These are phyloP conservation scores for Naganishia randhawae DNA, from an alignment of 768 basidiomycete genomes.

Conservation along the genomic window DNA sequence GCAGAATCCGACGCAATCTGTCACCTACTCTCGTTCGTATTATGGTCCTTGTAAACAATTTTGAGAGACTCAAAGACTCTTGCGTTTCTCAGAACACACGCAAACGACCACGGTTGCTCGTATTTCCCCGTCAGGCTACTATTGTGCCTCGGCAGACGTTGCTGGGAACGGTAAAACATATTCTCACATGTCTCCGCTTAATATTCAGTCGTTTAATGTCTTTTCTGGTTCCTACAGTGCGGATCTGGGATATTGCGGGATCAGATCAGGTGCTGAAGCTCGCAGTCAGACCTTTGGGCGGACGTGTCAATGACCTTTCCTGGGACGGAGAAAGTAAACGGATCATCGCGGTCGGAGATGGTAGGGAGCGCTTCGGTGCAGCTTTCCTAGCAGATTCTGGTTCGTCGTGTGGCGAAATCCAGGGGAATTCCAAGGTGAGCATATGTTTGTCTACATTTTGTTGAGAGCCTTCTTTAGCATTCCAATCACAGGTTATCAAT, in stretches of 20 bases:
- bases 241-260: conserved; percentile 89
- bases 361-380: conserved; percentile 64
- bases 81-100: conserved; percentile 61
- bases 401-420: conserved; percentile 68
- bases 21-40: conserved; percentile 58
- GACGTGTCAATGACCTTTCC: conserved; percentile 76
- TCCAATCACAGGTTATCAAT: conserved; percentile 64
- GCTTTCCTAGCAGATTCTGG: conserved; percentile 26
- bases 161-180: conserved; percentile 66
- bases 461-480: neutral
- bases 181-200: conserved; percentile 2
- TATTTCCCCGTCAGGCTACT: conserved; percentile 88
- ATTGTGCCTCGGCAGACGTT: conserved; percentile 85
- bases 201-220: neutral
- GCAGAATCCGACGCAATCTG: conserved; percentile 65
- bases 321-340: conserved; percentile 97
- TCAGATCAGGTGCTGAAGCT: conserved; percentile 73
- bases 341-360: conserved; percentile 91
- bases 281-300: conserved; percentile 45
- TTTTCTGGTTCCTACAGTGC: conserved; percentile 55
- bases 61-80: neutral
- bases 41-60: neutral
- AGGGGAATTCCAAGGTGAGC: conserved; percentile 78
- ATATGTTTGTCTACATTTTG: neutral
- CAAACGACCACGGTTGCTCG: conserved; percentile 83